Evolutionary conservation across 495 filamentous ascomycete species (phyloP), one percentile per base, ranked within the genome.

Genomic region (Pyronema omphalodes): DNA sequence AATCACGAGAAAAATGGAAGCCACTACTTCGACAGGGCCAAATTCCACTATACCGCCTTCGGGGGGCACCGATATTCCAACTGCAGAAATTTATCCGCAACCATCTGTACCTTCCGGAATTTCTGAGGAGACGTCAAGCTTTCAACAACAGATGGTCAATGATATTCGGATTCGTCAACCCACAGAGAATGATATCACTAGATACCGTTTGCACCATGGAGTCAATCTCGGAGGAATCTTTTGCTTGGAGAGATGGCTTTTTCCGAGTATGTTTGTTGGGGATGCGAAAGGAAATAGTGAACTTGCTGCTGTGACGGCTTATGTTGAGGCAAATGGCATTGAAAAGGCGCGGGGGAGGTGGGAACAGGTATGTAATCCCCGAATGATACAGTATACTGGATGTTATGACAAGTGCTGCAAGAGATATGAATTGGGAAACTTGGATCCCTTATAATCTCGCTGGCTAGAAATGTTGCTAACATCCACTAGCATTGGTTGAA

Each of bases 181-280:
- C 11, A 52, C 50, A 1, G 7, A 33, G 3, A 14, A 1, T 7
- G 50, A 52, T n/a, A n/a, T 52, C 8, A 52, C 39, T 17, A 66
- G 73, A 11, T 77, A 76, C 60, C 72, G 76, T 49, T 75, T 71
- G 59, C 73, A 77, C 54, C 71, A 78, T 61, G 76, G 75, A 14
- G 67, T 68, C 3, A 79, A 78, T 54, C 63, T 79, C 14, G 76
- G 77, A 37, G 70, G 71, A 18, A 67, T 76, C 51, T 80, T 75
- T 63, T 67, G 77, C 14, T 68, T 78, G 6, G 76, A 79, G 60
- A 66, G 70, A 62, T 78, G 74, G 74, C 66, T 78, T 3, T 63
- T 58, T 33, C 56, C 56, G 1, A 65, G 58, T 50, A 72, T 72
- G 67, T 76, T 71, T 59, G 65, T 62, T 7, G 49, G 62, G 0